Conservation (phyloP, 2,329 filamentous ascomycete species). For the Ceratocystis colombiana region DNA sequence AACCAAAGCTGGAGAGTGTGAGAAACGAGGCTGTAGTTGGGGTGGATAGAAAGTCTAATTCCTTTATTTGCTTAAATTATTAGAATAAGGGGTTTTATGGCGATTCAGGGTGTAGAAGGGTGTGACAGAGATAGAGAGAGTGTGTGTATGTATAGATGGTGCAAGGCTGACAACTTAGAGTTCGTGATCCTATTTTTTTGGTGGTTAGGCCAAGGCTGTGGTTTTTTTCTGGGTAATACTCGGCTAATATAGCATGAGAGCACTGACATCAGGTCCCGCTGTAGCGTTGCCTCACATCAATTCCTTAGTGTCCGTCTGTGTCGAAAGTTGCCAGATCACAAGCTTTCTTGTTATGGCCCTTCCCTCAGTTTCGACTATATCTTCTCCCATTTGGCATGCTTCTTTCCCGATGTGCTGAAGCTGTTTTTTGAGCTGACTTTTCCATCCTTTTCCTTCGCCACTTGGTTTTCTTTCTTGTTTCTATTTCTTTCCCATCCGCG, state of each 20-base stretch:
- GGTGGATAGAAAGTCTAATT: background rate
- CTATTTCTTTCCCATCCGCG: background rate
- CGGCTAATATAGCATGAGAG: background rate
- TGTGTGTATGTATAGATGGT: background rate
- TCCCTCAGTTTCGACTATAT: background rate
- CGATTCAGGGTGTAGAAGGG: too few relatives aligned
- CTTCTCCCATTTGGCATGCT: background rate
- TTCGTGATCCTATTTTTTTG: constrained; percentile 11
- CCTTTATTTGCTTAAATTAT: too few relatives aligned
- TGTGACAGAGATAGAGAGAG: too few relatives aligned
- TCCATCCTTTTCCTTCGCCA: background rate
- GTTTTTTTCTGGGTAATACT: background rate
- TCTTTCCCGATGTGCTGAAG: background rate
- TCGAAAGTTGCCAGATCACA: constrained; percentile 22
- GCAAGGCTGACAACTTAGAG: background rate
- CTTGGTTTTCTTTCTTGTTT: background rate
- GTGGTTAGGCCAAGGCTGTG: background rate
- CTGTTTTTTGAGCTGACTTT: background rate
- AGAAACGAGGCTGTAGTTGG: background rate
- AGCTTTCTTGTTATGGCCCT: constrained; percentile 9
- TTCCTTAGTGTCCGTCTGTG: background rate
- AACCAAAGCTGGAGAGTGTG: too few relatives aligned
- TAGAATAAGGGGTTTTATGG: too few relatives aligned
- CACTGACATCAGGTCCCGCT: constrained; percentile 1
- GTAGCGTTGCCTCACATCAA: background rate